Conservation (phyloP, 2,329 filamentous ascomycete genomes). For the Aspergillus awamori region DNA sequence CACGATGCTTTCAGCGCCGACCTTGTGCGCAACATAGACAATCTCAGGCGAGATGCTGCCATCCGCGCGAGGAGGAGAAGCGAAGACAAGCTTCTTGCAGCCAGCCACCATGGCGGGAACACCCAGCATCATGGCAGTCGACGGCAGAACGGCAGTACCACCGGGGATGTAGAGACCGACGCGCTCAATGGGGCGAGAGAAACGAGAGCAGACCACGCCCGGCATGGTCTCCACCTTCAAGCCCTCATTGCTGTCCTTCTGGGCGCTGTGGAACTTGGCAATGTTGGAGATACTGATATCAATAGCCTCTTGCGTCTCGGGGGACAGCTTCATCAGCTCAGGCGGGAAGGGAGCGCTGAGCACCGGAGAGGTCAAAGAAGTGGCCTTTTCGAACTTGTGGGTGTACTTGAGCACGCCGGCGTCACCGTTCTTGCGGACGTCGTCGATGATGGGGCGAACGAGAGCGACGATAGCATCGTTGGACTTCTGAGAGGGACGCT, state of each 20-base stretch:
- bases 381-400: constrained; percentile 97
- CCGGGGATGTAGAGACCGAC: constrained; percentile 97
- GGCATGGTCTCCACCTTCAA: constrained; percentile 96
- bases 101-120: constrained; percentile 97
- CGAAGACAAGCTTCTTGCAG: constrained; percentile 91
- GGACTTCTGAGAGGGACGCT: constrained; percentile 89
- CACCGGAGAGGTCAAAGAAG: constrained; percentile 84
- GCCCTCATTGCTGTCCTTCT: constrained; percentile 75
- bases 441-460: constrained; percentile 86
- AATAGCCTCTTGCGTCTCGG: constrained; percentile 88
- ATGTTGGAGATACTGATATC: constrained; percentile 95
- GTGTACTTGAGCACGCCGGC: constrained; percentile 88
- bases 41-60: constrained; percentile 94
- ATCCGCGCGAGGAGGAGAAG: constrained; percentile 85
- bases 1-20: constrained; percentile 93
- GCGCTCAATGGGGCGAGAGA: constrained; percentile 86
- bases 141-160: constrained; percentile 94
- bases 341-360: constrained; percentile 85
- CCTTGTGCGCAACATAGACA: constrained; percentile 95
- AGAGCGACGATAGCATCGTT: constrained; percentile 93
- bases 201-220: constrained; percentile 90
- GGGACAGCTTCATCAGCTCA: constrained; percentile 79
- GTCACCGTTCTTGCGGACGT: constrained; percentile 81
- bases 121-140: constrained; percentile 95
- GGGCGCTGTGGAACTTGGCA: constrained; percentile 86